Evolutionary conservation across 2,329 filamentous ascomycete genomes (phyloP).

Genomic region (Alternaria sp.): DNA sequence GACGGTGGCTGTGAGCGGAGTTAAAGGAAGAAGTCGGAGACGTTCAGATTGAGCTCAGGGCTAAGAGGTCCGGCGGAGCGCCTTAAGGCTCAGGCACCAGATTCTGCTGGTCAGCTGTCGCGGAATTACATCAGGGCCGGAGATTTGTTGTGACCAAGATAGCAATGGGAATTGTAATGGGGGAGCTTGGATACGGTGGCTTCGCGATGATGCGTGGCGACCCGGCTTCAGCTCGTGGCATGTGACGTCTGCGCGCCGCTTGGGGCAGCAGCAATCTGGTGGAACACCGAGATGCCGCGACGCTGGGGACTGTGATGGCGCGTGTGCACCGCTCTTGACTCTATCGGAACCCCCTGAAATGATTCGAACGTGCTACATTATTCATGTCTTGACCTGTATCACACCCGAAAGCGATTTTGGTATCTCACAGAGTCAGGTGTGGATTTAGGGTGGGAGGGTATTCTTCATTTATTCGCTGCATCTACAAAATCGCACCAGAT

Average conservation of each 20-base stretch:
- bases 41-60: conserved; percentile 15
- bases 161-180: conserved; percentile 17
- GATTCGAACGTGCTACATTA: background rate
- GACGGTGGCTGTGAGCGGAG: conserved; percentile 33
- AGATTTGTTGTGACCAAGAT: conserved; percentile 21
- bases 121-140: conserved; percentile 29
- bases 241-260: conserved; percentile 22
- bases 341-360: background rate
- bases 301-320: background rate
- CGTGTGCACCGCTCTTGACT: background rate
- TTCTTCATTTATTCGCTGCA: conserved; percentile 5
- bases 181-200: conserved; percentile 29
- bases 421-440: background rate
- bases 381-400: background rate
- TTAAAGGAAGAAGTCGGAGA: conserved; percentile 37
- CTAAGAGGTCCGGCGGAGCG: conserved; percentile 19
- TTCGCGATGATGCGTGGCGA: conserved; percentile 7
- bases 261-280: conserved; percentile 16
- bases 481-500: conserved; percentile 1
- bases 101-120: conserved; percentile 41
- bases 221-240: conserved; percentile 33
- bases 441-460: background rate
- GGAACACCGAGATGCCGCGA: conserved; percentile 25
- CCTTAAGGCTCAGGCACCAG: conserved; percentile 30
- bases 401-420: background rate